A percentile compares a stretch with the other conserved stretches of the same genome.
Conservation (phyloP, 2,329 filamentous ascomycete species). For the Magnaporthales sp. region DNA sequence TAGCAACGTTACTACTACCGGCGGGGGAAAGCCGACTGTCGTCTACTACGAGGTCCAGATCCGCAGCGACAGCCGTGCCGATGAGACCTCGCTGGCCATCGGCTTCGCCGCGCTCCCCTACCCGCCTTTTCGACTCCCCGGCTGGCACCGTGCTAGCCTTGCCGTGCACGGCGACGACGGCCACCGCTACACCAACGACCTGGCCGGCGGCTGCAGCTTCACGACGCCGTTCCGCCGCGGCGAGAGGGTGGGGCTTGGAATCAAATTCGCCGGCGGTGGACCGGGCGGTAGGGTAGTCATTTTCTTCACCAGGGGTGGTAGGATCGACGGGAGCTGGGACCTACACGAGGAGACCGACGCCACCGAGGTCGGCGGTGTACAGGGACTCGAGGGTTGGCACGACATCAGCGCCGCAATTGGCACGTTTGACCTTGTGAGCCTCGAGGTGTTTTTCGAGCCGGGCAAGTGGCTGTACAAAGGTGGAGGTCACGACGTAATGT, state of each 20-base stretch:
- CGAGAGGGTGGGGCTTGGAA: conserved; percentile 63
- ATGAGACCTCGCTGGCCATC: conserved; percentile 48
- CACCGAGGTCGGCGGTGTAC: conserved; percentile 44
- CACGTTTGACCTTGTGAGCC: conserved; percentile 57
- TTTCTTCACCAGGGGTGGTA: conserved; percentile 68
- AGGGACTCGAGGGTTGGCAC: conserved; percentile 60
- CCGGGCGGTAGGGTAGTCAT: conserved; percentile 42
- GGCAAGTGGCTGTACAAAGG: conserved; percentile 46
- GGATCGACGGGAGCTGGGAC: conserved; percentile 54
- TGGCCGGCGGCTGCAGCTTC: conserved; percentile 64
- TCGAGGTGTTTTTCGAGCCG: conserved; percentile 57
- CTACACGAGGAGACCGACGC: conserved; percentile 66
- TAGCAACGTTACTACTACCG: neutral
- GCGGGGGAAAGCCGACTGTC: conserved; percentile 27
- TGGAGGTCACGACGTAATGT: neutral
- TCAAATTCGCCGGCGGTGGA: conserved; percentile 42
- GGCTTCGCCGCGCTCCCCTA: conserved; percentile 69
- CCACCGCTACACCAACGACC: conserved; percentile 65
- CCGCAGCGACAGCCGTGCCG: conserved; percentile 24
- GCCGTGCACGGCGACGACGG: conserved; percentile 78
- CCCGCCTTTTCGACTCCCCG: conserved; percentile 67
- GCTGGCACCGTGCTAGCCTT: conserved; percentile 69
- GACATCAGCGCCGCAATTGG: conserved; percentile 66
- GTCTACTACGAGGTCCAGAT: conserved; percentile 68
- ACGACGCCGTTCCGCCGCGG: conserved; percentile 53